Base-by-base conservation (phyloP, 345 rosid species). In the Crucihimalaya himalaica region DNA sequence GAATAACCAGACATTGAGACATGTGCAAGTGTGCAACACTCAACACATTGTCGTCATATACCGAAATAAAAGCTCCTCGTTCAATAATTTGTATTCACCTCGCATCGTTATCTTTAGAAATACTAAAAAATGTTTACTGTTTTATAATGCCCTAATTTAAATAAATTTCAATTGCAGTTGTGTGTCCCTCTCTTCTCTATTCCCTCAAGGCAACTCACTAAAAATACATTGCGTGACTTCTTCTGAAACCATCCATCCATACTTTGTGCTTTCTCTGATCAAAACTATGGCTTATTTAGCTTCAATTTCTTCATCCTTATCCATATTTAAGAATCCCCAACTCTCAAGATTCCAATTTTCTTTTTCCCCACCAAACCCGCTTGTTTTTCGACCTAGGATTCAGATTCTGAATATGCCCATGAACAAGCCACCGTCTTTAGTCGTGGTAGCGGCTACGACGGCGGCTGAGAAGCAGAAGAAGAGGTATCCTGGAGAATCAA, bases 401-500 rank as follows among this genome's bases (percentile, higher is more conserved):
- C 70, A 59, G 48, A 55, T 16, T 81, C 40, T 64, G 1, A 72
- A 65, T 54, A 84, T 88, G 88, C 68, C 88, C 20, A 59, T 50
- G 82, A 88, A 55, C 72, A 79, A 68, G 47, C 32, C 29, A 5
- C 18, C 20, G 12, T 67, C 69, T 46, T 25, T 66, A 54, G 70
- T 54, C 60, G 78, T 78, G 59, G 54, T 62, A 20, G 86, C 88
- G 31, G 72, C 86, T 10, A 86, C 93, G 6, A 81, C 90, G 8
- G 81, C 92, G 46, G 84, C 89, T 0, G 97, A 88, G 89, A 91
- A 85, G 92, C 84, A 81, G 31, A 82, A 68, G 50, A 86, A 79
- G 82, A 81, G 97, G 50, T 89, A 88, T 58, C 97, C 97, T 0
- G 96, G 97, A 2, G 96, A 92, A 87, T 86, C 95, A 0, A 92